Evolutionary conservation across 441 rosid species (phyloP).

Genomic region (Adansonia madagascariensis): DNA sequence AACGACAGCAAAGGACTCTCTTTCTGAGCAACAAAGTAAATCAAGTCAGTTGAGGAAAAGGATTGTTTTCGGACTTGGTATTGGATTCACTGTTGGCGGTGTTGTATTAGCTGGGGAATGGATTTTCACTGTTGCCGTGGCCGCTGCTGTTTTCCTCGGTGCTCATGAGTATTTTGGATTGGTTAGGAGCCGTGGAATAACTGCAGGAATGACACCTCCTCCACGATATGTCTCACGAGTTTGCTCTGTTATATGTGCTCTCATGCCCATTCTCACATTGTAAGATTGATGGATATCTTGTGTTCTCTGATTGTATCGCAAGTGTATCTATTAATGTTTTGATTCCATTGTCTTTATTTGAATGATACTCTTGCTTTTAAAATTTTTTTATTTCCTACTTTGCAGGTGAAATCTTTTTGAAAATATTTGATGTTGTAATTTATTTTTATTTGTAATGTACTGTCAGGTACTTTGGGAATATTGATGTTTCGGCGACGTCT

Average conservation of each 20-base stretch:
- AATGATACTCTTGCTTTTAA: not conserved
- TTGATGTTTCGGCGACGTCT: slow-evolving; percentile 75
- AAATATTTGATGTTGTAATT: slow-evolving; percentile 7
- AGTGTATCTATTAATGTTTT: not conserved
- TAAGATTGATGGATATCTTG: slow-evolving; percentile 40
- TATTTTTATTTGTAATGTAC: slow-evolving; percentile 17
- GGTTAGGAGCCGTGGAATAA: slow-evolving; percentile 80
- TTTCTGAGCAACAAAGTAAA: slow-evolving; percentile 46
- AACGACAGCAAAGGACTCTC: slow-evolving; percentile 39
- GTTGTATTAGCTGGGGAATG: slow-evolving; percentile 86
- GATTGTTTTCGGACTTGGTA: slow-evolving; percentile 73
- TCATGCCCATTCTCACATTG: slow-evolving; percentile 85
- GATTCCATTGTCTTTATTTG: not conserved
- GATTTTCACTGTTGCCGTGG: slow-evolving; percentile 66
- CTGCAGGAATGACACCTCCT: slow-evolving; percentile 95
- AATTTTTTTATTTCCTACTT: slow-evolving; percentile 2
- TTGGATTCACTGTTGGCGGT: slow-evolving; percentile 76
- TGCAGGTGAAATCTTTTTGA: not conserved
- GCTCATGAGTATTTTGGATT: slow-evolving; percentile 87
- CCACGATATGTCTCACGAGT: slow-evolving; percentile 86
- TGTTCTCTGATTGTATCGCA: not conserved
- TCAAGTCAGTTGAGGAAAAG: slow-evolving; percentile 68
- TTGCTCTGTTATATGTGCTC: slow-evolving; percentile 71
- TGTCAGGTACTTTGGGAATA: slow-evolving; percentile 79
- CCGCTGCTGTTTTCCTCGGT: slow-evolving; percentile 73